Evolutionary conservation across 352 stramenopile genomes (phyloP).

Genomic region (Pythium rhizo-oryzae): DNA sequence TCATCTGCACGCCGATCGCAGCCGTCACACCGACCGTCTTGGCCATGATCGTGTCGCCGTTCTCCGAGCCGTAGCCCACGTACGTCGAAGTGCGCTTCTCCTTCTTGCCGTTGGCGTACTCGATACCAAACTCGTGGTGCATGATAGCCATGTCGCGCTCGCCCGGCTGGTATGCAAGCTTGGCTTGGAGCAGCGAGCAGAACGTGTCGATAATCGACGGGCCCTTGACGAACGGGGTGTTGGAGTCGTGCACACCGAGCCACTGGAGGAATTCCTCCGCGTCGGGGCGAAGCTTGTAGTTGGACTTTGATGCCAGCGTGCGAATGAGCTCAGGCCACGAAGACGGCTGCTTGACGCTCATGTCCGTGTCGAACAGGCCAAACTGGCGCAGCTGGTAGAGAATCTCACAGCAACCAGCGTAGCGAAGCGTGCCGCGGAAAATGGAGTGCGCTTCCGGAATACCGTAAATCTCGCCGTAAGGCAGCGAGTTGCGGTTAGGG

Average conservation of each 20-base stretch:
- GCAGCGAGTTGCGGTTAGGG: slow-evolving; percentile 94
- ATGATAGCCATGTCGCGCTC: slow-evolving; percentile 97
- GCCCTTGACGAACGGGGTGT: slow-evolving; percentile 55
- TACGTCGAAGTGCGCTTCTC: slow-evolving; percentile 92
- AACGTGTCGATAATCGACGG: slow-evolving; percentile 83
- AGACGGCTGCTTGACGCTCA: slow-evolving; percentile 41
- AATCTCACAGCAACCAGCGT: slow-evolving; percentile 91
- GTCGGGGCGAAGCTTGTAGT: slow-evolving; percentile 46
- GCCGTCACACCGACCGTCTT: slow-evolving; percentile 95
- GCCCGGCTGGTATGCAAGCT: slow-evolving; percentile 86
- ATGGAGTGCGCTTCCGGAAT: slow-evolving; percentile 91
- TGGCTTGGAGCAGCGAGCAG: slow-evolving; percentile 85
- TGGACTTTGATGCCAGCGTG: slow-evolving; percentile 42
- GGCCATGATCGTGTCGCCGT: slow-evolving; percentile 94
- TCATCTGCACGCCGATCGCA: slow-evolving; percentile 93
- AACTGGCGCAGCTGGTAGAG: slow-evolving; percentile 91
- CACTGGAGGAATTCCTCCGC: slow-evolving; percentile 76
- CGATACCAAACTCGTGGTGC: slow-evolving; percentile 90
- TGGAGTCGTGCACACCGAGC: slow-evolving; percentile 66
- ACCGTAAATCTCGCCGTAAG: slow-evolving; percentile 94
- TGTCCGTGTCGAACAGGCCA: slow-evolving; percentile 87
- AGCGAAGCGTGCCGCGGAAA: slow-evolving; percentile 95
- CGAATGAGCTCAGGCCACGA: slow-evolving; percentile 89
- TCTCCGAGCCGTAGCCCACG: slow-evolving; percentile 90
- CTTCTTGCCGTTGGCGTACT: slow-evolving; percentile 77